Conservation (phyloP, 176 grass and related monocot species). For the Cenchrus purpureus region DNA sequence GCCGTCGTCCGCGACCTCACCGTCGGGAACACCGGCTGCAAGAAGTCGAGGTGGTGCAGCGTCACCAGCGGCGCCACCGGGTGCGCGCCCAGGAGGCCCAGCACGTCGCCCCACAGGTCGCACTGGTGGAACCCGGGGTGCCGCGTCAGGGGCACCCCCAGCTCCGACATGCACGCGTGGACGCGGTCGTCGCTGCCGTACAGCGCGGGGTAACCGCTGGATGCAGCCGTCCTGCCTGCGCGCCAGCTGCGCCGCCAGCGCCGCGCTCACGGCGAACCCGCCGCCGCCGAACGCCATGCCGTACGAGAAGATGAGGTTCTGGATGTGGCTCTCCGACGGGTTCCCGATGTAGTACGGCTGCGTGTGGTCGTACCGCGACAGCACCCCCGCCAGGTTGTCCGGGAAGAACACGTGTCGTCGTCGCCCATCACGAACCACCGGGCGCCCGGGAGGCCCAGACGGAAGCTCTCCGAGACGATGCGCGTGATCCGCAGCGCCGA, state of each 20-base stretch:
- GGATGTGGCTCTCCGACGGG: conserved; percentile 89
- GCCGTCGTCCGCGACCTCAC: background rate
- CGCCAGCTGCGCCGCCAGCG: conserved; percentile 2
- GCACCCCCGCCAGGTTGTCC: conserved; percentile 88
- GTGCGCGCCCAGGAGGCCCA: conserved; percentile 76
- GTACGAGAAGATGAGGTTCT: conserved; percentile 97
- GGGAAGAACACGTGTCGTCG: conserved; percentile 94
- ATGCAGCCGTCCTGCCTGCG: conserved; percentile 71
- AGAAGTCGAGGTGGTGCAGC: conserved; percentile 79
- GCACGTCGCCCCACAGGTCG: conserved; percentile 79
- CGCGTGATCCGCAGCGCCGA: conserved; percentile 88
- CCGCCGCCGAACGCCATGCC: conserved; percentile 96
- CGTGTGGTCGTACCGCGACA: conserved; percentile 75
- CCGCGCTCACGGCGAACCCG: conserved; percentile 91
- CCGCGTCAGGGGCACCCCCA: conserved; percentile 71
- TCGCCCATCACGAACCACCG: conserved; percentile 99
- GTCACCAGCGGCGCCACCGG: conserved; percentile 80
- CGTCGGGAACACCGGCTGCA: conserved; percentile 15
- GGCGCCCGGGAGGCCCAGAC: conserved; percentile 58
- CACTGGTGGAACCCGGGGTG: conserved; percentile 89
- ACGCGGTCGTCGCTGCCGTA: conserved; percentile 90
- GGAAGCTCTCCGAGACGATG: conserved; percentile 87
- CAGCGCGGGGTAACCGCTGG: conserved; percentile 67
- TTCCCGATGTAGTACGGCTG: conserved; percentile 93
- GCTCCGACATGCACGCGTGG: conserved; percentile 88